Conservation (phyloP, 2,329 filamentous ascomycete species). For the Aureobasidium sp. region DNA sequence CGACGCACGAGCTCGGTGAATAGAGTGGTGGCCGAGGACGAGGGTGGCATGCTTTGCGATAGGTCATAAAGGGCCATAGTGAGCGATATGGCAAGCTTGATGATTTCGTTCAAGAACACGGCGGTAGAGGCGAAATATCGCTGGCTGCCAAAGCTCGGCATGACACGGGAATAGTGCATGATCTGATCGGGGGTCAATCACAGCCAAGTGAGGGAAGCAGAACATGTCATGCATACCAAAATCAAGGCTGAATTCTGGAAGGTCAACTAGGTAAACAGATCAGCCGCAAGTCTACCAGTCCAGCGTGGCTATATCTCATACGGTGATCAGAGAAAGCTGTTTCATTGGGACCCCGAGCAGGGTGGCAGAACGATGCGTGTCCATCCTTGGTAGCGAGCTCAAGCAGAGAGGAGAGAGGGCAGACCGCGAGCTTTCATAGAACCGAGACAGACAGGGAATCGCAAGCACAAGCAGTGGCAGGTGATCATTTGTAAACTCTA, state of each 20-base stretch:
- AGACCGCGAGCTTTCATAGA: not conserved
- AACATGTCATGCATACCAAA: slow-evolving; percentile 45
- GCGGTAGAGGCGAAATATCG: slow-evolving; percentile 92
- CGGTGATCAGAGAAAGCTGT: slow-evolving; percentile 59
- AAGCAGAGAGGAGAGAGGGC: not conserved
- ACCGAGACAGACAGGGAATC: not conserved
- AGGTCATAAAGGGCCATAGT: slow-evolving; percentile 84
- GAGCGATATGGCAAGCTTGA: slow-evolving; percentile 81
- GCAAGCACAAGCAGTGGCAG: not conserved
- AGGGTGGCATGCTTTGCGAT: slow-evolving; percentile 67
- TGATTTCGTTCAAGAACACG: slow-evolving; percentile 84
- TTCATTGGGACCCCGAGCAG: slow-evolving; percentile 57
- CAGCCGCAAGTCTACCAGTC: slow-evolving; percentile 19
- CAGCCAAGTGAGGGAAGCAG: not conserved
- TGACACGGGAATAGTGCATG: slow-evolving; percentile 90
- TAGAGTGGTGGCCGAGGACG: slow-evolving; percentile 71
- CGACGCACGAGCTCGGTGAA: slow-evolving; percentile 72
- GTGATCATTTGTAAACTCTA: slow-evolving; percentile 5
- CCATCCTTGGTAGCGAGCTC: slow-evolving; percentile 4
- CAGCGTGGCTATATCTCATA: slow-evolving; percentile 31
- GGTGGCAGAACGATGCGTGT: slow-evolving; percentile 24
- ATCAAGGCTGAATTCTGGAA: slow-evolving; percentile 75
- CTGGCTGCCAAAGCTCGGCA: slow-evolving; percentile 76
- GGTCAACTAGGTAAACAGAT: slow-evolving; percentile 52
- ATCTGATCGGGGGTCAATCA: slow-evolving; percentile 47